Conservation (phyloP, 257 asterid genomes). For the Salvia splendens region DNA sequence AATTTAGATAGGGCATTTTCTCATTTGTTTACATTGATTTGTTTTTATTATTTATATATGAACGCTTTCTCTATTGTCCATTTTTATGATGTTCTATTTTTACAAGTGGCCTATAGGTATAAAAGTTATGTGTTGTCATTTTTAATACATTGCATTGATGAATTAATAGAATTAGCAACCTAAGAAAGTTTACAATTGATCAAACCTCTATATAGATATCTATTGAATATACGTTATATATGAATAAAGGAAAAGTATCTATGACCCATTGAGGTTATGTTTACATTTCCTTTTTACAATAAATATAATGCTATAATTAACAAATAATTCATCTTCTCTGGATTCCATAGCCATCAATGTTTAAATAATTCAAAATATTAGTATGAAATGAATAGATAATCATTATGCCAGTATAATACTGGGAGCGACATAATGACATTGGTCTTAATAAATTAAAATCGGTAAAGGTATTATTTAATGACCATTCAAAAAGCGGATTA, state of each 20-base stretch:
- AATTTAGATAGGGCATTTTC: too few relatives aligned
- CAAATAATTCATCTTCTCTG: neutral
- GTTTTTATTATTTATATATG: too few relatives aligned
- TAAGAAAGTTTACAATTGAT: too few relatives aligned
- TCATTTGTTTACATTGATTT: too few relatives aligned
- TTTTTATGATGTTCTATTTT: too few relatives aligned
- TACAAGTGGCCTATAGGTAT: too few relatives aligned
- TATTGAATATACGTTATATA: too few relatives aligned
- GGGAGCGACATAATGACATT: conserved; percentile 16
- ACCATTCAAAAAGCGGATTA: neutral
- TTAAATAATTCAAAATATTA: neutral
- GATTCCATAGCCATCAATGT: neutral
- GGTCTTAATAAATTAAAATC: conserved; percentile 1
- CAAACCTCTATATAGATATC: too few relatives aligned
- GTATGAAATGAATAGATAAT: neutral
- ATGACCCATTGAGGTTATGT: neutral
- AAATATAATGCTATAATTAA: neutral
- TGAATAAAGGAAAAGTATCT: neutral
- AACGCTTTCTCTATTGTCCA: too few relatives aligned
- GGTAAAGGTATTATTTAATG: neutral
- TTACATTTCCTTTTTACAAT: neutral
- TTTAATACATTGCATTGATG: too few relatives aligned
- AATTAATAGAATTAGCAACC: too few relatives aligned
- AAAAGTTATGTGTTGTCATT: too few relatives aligned
- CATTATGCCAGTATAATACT: neutral